These are phyloP conservation scores for Hemileccinum impolitum DNA, from an alignment of 768 basidiomycete genomes.

Conservation along the genomic window DNA sequence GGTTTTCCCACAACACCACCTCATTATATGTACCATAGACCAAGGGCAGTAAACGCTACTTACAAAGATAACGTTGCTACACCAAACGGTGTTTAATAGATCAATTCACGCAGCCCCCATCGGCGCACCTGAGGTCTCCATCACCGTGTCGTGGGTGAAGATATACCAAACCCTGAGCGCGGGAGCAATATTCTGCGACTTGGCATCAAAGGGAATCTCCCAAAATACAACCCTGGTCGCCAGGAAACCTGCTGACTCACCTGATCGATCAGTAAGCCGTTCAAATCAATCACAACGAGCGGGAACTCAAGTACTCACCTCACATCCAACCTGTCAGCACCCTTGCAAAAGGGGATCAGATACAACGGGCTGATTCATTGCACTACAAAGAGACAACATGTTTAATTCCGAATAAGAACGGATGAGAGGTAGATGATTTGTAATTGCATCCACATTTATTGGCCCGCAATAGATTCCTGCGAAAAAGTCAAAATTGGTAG, in stretches of 20 bases:
- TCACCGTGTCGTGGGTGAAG: no score
- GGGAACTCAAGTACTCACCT: slow-evolving; percentile 19
- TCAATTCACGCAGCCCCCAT: background rate
- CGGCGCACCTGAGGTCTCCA: background rate
- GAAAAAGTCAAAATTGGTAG: slow-evolving; percentile 11
- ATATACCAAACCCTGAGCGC: no score
- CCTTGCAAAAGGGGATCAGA: background rate
- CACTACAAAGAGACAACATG: slow-evolving; percentile 8
- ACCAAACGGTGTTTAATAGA: slow-evolving; percentile 1
- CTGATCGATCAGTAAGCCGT: background rate
- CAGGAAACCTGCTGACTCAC: background rate
- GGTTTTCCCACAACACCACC: background rate
- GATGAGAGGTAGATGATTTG: slow-evolving; percentile 12
- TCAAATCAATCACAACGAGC: background rate
- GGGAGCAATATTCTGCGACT: no score
- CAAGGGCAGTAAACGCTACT: background rate
- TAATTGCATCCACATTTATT: slow-evolving; percentile 10
- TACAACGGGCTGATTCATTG: background rate
- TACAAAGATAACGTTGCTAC: background rate
- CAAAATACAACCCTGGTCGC: background rate
- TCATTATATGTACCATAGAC: background rate
- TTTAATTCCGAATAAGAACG: slow-evolving; percentile 11
- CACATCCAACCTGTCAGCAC: background rate
- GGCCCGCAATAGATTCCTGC: slow-evolving; percentile 17
- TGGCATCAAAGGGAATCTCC: background rate